phyloP scores from a whole-genome alignment of 2,329 filamentous ascomycete species.

The Beauveria australis region DNA sequence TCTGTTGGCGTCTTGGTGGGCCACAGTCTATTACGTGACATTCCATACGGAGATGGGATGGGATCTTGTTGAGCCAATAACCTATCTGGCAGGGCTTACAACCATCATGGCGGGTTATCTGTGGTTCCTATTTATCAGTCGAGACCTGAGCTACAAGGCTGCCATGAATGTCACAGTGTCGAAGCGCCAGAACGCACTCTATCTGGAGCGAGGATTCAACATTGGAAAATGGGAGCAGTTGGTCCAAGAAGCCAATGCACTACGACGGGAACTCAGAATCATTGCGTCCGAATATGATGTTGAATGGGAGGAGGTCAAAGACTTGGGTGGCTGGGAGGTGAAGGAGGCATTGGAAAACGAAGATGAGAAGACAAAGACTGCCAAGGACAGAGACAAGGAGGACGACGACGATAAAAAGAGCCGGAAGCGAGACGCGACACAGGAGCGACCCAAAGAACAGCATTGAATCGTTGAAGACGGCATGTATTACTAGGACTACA shows the following conservation, averaged over 20 bases:
- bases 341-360: constrained; percentile 49
- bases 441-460: constrained; percentile 14
- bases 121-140: constrained; percentile 90
- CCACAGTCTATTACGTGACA: constrained; percentile 63
- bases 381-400: constrained; percentile 31
- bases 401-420: constrained; percentile 29
- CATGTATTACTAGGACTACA: constrained; percentile 2
- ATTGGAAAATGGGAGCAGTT: constrained; percentile 67
- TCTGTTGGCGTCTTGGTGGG: constrained; percentile 71
- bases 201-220: constrained; percentile 69
- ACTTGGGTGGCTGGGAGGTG: constrained; percentile 62
- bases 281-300: constrained; percentile 84
- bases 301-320: constrained; percentile 72
- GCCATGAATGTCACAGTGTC: constrained; percentile 84
- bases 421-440: constrained; percentile 22
- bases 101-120: constrained; percentile 85
- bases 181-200: constrained; percentile 66
- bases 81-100: constrained; percentile 78
- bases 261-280: constrained; percentile 70
- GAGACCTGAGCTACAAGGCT: constrained; percentile 77
- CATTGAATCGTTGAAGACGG: background rate
- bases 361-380: constrained; percentile 28
- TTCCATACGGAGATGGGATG: constrained; percentile 73
- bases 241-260: constrained; percentile 68
- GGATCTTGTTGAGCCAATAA: constrained; percentile 87